These are phyloP conservation scores for Venturiaceae sp. DNA, from an alignment of 2,329 filamentous ascomycete genomes.

Conservation along the genomic window DNA sequence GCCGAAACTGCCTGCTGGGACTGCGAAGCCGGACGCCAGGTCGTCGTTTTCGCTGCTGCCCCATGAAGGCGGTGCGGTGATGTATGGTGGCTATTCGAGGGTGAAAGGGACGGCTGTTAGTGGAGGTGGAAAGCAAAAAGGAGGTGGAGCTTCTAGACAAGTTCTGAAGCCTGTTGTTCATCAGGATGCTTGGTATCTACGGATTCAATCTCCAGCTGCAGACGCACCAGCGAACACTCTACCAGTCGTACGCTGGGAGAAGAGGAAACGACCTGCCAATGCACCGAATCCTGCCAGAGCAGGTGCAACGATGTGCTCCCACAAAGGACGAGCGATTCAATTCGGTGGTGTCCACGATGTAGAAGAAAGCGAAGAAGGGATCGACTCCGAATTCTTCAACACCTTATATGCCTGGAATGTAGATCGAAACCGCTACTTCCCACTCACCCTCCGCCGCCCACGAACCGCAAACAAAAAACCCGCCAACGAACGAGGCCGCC, in stretches of 20 bases:
- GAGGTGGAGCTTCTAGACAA: constrained; percentile 54
- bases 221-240: constrained; percentile 57
- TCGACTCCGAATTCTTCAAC: constrained; percentile 97
- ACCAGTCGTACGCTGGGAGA: constrained; percentile 81
- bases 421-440: constrained; percentile 91
- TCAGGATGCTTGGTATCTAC: constrained; percentile 89
- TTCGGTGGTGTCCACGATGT: constrained; percentile 95
- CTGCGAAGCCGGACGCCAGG: constrained; percentile 79
- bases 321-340: constrained; percentile 84
- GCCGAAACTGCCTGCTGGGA: constrained; percentile 64
- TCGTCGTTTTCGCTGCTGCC: constrained; percentile 90
- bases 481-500: constrained; percentile 35
- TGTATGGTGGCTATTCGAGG: constrained; percentile 90
- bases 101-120: constrained; percentile 58
- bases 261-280: constrained; percentile 85
- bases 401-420: constrained; percentile 87
- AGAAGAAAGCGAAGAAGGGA: constrained; percentile 83
- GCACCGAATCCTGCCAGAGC: constrained; percentile 73
- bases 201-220: constrained; percentile 61
- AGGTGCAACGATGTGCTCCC: constrained; percentile 86
- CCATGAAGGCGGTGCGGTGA: constrained; percentile 77
- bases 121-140: constrained; percentile 48
- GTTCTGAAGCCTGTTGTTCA: constrained; percentile 81
- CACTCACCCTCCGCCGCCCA: constrained; percentile 64
- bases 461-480: constrained; percentile 54